Evolutionary conservation across 2,329 filamentous ascomycete genomes (phyloP), one percentile per base, ranked within the genome.

Genomic region (Cryphonectria radicalis): DNA sequence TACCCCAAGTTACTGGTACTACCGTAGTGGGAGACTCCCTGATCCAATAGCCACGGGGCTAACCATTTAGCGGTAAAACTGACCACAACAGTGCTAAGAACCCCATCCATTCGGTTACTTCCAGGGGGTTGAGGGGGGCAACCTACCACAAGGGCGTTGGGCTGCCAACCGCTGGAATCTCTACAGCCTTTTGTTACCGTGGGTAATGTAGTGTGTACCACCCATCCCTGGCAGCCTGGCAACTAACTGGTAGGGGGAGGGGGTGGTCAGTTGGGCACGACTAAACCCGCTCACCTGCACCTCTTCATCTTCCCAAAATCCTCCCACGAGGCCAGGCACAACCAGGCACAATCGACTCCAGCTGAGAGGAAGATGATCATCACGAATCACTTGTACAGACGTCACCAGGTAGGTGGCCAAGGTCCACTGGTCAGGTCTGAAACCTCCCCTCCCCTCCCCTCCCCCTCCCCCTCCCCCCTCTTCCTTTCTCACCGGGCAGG

Each of bases 81-180:
- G 55, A 32, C 55, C 25, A 59, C 55, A 55, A 28, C 25, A 28
- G 53, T n/a, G 25, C 53, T 55, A 55, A 13, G 46, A 19, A 25
- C 55, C 55, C 25, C 25, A 14, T 59, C 55, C 55, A 25, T 32
- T 32, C n/a, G 28, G 25, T 59, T 59, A 10, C 53, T 55, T 28
- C 8, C 28, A 55, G 53, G 11, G 53, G 11, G 53, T 55, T 25
- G n/a, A 55, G 53, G n/a, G 25, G 53, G 25, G 53, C 55, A 59
- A 59, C 25, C 55, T 32, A 14, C 55, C 59, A 22, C 32, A 37
- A 3, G 35, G 35, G 59, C 59, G 59, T 62, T 37, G 59, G n/a
- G 59, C 59, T 35, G 59, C 32, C 59, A 62, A 62, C 59, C 35
- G 7, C 59, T 62, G 59, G 59, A 62, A 62, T 59, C 55, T 59